Conservation (phyloP, 352 stramenopile genomes). For the Phytopythium ostracodes region DNA sequence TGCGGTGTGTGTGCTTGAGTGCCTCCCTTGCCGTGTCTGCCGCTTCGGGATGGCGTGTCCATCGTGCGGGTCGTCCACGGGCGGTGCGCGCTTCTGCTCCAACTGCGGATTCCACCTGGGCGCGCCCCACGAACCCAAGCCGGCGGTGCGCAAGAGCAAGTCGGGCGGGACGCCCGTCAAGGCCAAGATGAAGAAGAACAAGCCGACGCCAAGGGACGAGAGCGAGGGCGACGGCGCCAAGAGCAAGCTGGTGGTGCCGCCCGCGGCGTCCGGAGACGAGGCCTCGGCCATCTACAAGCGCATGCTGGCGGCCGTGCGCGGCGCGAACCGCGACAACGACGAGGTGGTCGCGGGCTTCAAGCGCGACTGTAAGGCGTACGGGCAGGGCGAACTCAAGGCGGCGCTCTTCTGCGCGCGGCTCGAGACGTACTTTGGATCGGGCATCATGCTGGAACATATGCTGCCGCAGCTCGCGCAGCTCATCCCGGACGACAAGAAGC, state of each 20-base stretch:
- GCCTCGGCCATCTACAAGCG: constrained; percentile 76
- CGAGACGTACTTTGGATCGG: constrained; percentile 57
- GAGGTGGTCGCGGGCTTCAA: constrained; percentile 74
- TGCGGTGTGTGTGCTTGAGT: neutral
- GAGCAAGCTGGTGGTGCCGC: constrained; percentile 38
- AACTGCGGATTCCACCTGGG: constrained; percentile 41
- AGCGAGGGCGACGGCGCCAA: constrained; percentile 6
- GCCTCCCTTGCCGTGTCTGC: neutral
- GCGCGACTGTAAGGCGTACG: constrained; percentile 73
- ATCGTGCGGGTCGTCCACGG: constrained; percentile 29
- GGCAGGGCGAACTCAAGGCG: constrained; percentile 56
- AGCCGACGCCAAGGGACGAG: neutral
- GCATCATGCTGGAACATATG: constrained; percentile 79
- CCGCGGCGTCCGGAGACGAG: constrained; percentile 61
- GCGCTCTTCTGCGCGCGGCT: constrained; percentile 60
- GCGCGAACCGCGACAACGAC: constrained; percentile 68
- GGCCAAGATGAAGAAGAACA: constrained; percentile 21
- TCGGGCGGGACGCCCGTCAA: constrained; percentile 10
- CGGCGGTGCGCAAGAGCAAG: constrained; percentile 4
- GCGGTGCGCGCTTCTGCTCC: constrained; percentile 42
- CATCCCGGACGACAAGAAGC: constrained; percentile 74
- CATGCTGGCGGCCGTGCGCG: constrained; percentile 72
- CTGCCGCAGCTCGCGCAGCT: constrained; percentile 70
- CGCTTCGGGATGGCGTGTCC: constrained; percentile 19
- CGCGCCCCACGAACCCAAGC: constrained; percentile 16